Evolutionary conservation across 2,329 filamentous ascomycete species (phyloP), one percentile per base, ranked within the genome.

Genomic region (Ophiostoma sp.): DNA sequence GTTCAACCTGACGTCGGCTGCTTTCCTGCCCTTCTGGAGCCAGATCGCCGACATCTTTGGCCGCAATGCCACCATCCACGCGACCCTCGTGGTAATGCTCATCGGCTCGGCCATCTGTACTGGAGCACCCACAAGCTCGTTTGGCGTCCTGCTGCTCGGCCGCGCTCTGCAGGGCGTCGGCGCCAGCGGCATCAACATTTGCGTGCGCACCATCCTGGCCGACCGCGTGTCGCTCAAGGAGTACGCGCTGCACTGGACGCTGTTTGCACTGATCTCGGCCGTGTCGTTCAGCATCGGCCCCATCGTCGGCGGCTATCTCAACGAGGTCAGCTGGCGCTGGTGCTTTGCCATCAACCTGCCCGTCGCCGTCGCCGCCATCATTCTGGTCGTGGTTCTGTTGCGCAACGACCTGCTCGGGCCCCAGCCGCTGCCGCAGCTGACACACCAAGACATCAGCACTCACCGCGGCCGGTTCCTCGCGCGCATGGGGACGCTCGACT

Each of bases 21-120:
- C 88, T 1, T 90, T 90, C 73, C 86, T 90, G 13, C 88, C 88
- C 4, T 84, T 85, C 68, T 90, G 87, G 79, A 87, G 85, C 1
- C 87, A 90, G 74, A 81, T 88, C 57, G 84, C 86, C 20, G 87
- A 90, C 73, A 83, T 90, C 39, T 90, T 89, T 74, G 88, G 89
- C 23, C 83, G 88, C 2, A 85, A 90, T 75, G 79, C 79, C 10
- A 80, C 85, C 3, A 79, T 91, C 7, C 87, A 89, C 65, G 79
- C 82, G 11, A 81, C 86, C 41, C 81, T 89, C 67, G 76, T 86
- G 48, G 76, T 84, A 52, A 86, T 88, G 81, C 75, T 88, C 35
- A 75, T 89, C 15, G 89, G 89, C 4, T 88, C 84, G 66, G 82
- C 87, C 0, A 77, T 91, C 4, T 90, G 87, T 75, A 87, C 87